Base-by-base conservation (phyloP, 78 protist species). In the Dictyostelium citrinum region DNA sequence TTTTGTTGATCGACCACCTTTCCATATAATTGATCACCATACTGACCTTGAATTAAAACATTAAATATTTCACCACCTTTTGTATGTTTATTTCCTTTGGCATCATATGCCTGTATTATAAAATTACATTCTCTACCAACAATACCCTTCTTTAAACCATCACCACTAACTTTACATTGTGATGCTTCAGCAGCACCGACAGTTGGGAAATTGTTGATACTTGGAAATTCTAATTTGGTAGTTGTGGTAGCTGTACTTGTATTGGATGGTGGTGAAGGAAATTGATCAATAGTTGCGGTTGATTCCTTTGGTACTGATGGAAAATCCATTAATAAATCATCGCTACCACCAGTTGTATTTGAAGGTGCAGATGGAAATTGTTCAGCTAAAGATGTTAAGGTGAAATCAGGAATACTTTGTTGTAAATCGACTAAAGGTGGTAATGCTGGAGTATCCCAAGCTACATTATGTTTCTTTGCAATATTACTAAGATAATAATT, bases 61-160 rank as follows among this genome's bases (percentile, higher is more conserved):
- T 84, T 68, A 91, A 84, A 95, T 37, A 67, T 67, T 35, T 88
- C 97, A 35, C 97, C 97, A 29, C 97, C 97, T 17, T 31, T 37
- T 16, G 76, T 58, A 49, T 82, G 74, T 70, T 58, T 75, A 14
- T 70, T 80, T 20, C 84, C 79, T 10, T 91, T 75, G 14, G 61
- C 16, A 22, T 83, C 86, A 60, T 74, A 82, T 20, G 95, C 24
- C 33, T 95, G 83, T 60, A 95, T 90, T 20, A 83, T 82, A 76
- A 95, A 95, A n/a, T 64, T 3, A 11, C 84, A 88, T 29, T 88
- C 93, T 16, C 27, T 31, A 22, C 81, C 80, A 5, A 88, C 84
- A 7, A 27, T 31, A 5, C 93, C 93, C 8, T 60, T 68, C 6
- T 29, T 68, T 29, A 88, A 41, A 22, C 93, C 93, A 20, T 27